phyloP scores from a whole-genome alignment of 345 rosid genomes.

The Citrus sp. region DNA sequence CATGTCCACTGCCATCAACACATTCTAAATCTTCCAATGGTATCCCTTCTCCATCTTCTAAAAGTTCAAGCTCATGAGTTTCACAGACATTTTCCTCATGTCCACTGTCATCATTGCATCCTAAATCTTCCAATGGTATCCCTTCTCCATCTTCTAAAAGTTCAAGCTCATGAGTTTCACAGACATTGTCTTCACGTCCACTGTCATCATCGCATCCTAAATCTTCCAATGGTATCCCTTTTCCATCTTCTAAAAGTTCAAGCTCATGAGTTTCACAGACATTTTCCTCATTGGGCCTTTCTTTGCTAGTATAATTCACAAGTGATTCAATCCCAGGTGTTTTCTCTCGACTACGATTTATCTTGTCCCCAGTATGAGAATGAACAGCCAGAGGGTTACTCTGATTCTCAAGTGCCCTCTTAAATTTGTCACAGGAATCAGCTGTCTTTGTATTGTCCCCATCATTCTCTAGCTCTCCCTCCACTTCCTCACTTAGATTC shows the following conservation, averaged over 20 bases:
- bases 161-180: not conserved
- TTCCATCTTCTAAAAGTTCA: constrained; percentile 9
- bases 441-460: not conserved
- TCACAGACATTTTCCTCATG: not conserved
- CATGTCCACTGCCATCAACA: constrained; percentile 7
- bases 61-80: not conserved
- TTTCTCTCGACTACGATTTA: not conserved
- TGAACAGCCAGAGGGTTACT: not conserved
- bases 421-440: not conserved
- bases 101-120: constrained; percentile 8
- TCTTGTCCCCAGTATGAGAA: not conserved
- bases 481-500: not conserved
- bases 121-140: constrained; percentile 3
- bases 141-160: constrained; percentile 10
- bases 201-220: constrained; percentile 6
- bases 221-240: constrained; percentile 10
- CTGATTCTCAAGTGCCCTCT: not conserved
- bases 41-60: constrained; percentile 11
- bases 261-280: not conserved
- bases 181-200: not conserved
- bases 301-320: not conserved
- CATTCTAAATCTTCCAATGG: constrained; percentile 6
- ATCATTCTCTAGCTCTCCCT: not conserved
- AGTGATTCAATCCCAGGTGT: not conserved
- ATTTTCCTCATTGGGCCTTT: not conserved